A percentile compares a stretch with the other conserved stretches of the same genome.
Conservation (phyloP, 306 rosid genomes). For the Chamaecrista fasciculata region DNA sequence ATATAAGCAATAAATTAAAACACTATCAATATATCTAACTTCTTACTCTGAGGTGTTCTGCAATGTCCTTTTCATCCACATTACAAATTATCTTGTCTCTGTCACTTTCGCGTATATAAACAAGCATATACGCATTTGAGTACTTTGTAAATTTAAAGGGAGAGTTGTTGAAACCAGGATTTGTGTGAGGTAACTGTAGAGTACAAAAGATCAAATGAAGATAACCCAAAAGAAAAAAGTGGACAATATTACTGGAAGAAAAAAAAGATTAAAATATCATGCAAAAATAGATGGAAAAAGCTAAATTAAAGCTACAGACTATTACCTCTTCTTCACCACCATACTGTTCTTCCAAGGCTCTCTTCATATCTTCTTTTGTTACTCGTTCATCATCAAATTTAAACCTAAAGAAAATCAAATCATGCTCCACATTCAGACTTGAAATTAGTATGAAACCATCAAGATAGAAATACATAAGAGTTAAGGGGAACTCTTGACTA, state of each 20-base stretch:
- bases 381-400: conserved; percentile 95
- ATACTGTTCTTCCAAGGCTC: conserved; percentile 90
- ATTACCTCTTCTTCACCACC: conserved; percentile 96
- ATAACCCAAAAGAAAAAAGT: not conserved
- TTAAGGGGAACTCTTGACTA: not conserved
- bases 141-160: conserved; percentile 86
- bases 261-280: not conserved
- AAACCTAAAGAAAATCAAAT: conserved; percentile 47
- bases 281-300: conserved; percentile 3
- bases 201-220: conserved; percentile 25
- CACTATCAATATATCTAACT: conserved; percentile 18
- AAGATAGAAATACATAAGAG: not conserved
- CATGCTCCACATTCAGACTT: conserved; percentile 3
- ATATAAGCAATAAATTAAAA: conserved; percentile 1
- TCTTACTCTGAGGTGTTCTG: conserved; percentile 80
- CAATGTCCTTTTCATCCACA: conserved; percentile 87
- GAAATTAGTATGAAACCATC: not conserved
- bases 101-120: conserved; percentile 86
- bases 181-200: conserved; percentile 74
- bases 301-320: not conserved
- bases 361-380: conserved; percentile 78
- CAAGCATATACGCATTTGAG: conserved; percentile 97
- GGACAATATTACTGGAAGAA: not conserved
- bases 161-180: conserved; percentile 84
- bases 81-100: conserved; percentile 84